A percentile compares a stretch with the other conserved stretches of the same genome.
Evolutionary conservation across 352 stramenopile genomes (phyloP).

Genomic region (Globisporangium okanoganense): DNA sequence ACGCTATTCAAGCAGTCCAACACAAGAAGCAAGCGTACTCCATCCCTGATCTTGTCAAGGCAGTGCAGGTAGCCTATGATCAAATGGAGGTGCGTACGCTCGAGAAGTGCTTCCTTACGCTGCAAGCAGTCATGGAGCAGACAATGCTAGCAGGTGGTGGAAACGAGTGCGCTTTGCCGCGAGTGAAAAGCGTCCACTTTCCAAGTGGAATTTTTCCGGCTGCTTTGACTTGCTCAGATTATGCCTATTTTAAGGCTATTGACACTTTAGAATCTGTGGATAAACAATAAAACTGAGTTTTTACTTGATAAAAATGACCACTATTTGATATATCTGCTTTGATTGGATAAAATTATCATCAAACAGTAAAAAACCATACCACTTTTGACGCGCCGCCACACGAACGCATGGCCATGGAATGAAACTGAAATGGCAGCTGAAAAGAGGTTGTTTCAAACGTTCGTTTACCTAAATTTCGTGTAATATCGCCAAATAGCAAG

Average conservation of each 20-base stretch:
- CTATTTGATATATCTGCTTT: background rate
- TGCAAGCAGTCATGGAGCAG: background rate
- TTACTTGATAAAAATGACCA: background rate
- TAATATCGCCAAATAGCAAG: no score
- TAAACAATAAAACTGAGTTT: background rate
- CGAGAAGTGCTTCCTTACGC: background rate
- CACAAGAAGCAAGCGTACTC: background rate
- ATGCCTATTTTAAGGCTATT: background rate
- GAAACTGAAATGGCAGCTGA: background rate
- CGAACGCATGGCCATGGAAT: background rate
- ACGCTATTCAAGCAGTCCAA: background rate
- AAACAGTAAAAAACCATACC: background rate
- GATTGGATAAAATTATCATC: background rate
- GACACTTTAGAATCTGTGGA: background rate
- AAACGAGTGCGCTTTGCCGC: background rate
- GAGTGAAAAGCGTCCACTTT: background rate
- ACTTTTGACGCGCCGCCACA: background rate
- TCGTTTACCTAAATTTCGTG: background rate
- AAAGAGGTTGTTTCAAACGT: background rate
- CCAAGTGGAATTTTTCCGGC: background rate
- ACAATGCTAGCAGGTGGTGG: background rate
- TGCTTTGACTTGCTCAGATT: background rate
- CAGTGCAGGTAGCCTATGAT: background rate
- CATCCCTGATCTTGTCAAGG: background rate
- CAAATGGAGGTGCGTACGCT: background rate